Percentiles rank a stretch among this genome's conserved stretches.
Evolutionary conservation across 257 asterid species (phyloP).

Genomic region (Jacaranda mimosifolia): DNA sequence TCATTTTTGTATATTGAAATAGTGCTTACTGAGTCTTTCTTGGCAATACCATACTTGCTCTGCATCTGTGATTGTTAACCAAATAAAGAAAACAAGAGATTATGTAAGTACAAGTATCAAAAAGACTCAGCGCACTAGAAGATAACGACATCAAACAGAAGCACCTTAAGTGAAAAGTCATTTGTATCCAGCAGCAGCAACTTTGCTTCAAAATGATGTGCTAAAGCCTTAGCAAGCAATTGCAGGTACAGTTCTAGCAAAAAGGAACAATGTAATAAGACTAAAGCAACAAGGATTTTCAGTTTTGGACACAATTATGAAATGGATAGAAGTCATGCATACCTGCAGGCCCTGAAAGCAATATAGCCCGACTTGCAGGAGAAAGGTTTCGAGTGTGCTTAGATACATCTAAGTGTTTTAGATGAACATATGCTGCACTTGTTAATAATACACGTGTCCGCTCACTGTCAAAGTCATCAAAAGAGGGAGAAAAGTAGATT

Average conservation of each 20-base stretch:
- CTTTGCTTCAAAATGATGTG: slow-evolving; percentile 79
- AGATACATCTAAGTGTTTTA: slow-evolving; percentile 78
- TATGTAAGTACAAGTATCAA: slow-evolving; percentile 28
- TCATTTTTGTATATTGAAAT: slow-evolving; percentile 8
- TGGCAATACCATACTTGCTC: slow-evolving; percentile 82
- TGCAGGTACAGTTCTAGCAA: slow-evolving; percentile 77
- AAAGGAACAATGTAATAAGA: slow-evolving; percentile 5
- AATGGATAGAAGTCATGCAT: slow-evolving; percentile 24
- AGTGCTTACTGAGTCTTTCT: slow-evolving; percentile 70
- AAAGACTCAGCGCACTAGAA: slow-evolving; percentile 13
- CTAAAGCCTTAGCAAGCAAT: slow-evolving; percentile 87
- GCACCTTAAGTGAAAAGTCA: slow-evolving; percentile 90
- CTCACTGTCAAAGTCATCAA: slow-evolving; percentile 68
- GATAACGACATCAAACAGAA: slow-evolving; percentile 23
- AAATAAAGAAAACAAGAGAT: slow-evolving; percentile 29
- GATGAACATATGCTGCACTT: slow-evolving; percentile 93
- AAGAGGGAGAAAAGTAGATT: background rate
- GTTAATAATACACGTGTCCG: slow-evolving; percentile 65
- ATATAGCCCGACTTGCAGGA: slow-evolving; percentile 90
- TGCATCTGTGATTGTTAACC: slow-evolving; percentile 66
- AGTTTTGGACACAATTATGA: background rate
- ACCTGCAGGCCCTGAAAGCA: slow-evolving; percentile 97
- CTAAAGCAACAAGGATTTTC: background rate
- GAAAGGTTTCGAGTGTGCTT: slow-evolving; percentile 91
- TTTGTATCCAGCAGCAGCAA: slow-evolving; percentile 74